These are phyloP conservation scores for Lactuca sativa DNA, from an alignment of 129 eudicot genomes.

Conservation along the genomic window DNA sequence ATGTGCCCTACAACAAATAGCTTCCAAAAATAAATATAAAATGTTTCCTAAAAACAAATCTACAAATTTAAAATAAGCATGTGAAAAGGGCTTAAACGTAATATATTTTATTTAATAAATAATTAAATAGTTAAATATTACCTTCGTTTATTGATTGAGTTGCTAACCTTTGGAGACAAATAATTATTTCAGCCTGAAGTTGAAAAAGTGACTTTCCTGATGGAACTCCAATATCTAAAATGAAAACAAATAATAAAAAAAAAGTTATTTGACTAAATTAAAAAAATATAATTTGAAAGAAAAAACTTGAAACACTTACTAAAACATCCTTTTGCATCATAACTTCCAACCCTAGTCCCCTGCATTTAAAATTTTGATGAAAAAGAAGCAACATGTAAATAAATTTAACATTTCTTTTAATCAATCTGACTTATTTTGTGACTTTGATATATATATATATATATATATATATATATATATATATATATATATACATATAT, in stretches of 20 bases:
- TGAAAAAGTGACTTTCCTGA: constrained; percentile 99
- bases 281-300: not conserved
- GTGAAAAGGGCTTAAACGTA: not conserved
- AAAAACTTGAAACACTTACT: constrained; percentile 54
- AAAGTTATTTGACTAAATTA: not conserved
- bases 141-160: constrained; percentile 74
- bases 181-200: constrained; percentile 93
- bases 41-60: constrained; percentile 6
- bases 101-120: not conserved
- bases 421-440: constrained; percentile 3
- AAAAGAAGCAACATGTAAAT: constrained; percentile 9
- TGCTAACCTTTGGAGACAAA: constrained; percentile 84
- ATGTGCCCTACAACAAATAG: constrained; percentile 62
- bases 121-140: constrained; percentile 38
- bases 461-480: too few species aligned
- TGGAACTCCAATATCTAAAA: constrained; percentile 94
- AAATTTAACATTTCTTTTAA: constrained; percentile 11
- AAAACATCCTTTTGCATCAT: constrained; percentile 97
- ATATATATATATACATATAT: too few species aligned
- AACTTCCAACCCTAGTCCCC: constrained; percentile 99
- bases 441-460: too few species aligned
- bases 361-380: constrained; percentile 35
- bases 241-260: constrained; percentile 20
- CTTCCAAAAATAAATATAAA: constrained; percentile 7
- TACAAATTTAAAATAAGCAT: constrained; percentile 4